Evolutionary conservation across 495 filamentous ascomycete species (phyloP).

Genomic region (Trichoderma parareesei): DNA sequence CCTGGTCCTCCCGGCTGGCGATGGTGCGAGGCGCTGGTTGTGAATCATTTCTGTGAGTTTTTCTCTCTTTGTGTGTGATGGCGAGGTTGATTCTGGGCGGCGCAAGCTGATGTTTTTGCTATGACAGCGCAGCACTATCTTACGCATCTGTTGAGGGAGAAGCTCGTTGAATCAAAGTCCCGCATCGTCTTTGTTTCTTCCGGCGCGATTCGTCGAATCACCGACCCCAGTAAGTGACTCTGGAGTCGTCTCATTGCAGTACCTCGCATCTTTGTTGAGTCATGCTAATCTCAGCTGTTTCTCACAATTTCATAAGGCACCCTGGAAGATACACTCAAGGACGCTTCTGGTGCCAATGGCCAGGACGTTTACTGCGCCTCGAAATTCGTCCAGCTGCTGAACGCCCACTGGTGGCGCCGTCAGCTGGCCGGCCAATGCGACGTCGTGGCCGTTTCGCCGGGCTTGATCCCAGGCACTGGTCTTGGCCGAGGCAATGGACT

Average conservation of each 20-base stretch:
- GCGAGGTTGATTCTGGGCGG: background rate
- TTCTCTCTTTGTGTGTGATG: background rate
- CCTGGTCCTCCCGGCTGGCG: conserved; percentile 26
- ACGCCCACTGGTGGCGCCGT: conserved; percentile 43
- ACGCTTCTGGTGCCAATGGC: conserved; percentile 19
- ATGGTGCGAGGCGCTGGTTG: conserved; percentile 32
- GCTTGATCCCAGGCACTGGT: conserved; percentile 32
- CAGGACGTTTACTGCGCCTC: conserved; percentile 24
- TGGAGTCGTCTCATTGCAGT: too few relatives aligned
- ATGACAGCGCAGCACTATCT: conserved; percentile 39
- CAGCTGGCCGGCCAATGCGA: conserved; percentile 26
- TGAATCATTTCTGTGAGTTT: conserved; percentile 36
- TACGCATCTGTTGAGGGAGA: conserved; percentile 29
- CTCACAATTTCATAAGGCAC: background rate
- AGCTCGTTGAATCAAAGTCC: conserved; percentile 27
- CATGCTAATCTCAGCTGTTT: background rate
- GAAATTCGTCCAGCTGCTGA: conserved; percentile 38
- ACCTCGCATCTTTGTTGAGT: background rate
- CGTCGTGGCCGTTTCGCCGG: conserved; percentile 39
- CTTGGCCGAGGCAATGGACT: conserved; percentile 19
- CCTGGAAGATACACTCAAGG: conserved; percentile 28
- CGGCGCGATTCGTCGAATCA: conserved; percentile 26
- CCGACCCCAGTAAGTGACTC: conserved; percentile 22
- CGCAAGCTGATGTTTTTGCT: background rate
- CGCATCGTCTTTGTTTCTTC: conserved; percentile 38